Conservation (phyloP, 768 basidiomycete species). For the Aureoboletus auriporus region DNA sequence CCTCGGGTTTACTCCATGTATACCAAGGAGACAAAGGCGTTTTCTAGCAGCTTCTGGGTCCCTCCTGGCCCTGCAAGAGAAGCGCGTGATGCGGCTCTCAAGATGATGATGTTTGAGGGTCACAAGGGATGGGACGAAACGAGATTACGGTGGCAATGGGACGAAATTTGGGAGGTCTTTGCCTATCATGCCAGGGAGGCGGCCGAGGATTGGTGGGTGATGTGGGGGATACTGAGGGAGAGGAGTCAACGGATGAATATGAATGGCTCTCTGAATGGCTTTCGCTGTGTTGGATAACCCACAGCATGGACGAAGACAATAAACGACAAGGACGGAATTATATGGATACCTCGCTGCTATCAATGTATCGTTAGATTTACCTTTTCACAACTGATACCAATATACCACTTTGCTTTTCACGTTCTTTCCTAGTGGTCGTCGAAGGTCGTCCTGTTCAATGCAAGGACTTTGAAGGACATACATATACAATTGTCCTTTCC, state of each 20-base stretch:
- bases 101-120: conserved; percentile 20
- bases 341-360: conserved; percentile 1
- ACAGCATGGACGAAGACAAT: background rate
- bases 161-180: conserved; percentile 50
- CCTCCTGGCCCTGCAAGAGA: conserved; percentile 45
- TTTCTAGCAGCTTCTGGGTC: conserved; percentile 35
- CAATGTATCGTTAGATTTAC: too few species aligned
- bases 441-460: too few species aligned
- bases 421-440: too few species aligned
- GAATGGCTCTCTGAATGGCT: background rate
- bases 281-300: conserved; percentile 7
- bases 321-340: background rate
- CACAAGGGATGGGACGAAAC: conserved; percentile 46
- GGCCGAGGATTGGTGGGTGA: conserved; percentile 66
- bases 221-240: conserved; percentile 50
- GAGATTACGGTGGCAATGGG: conserved; percentile 49
- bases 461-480: too few species aligned
- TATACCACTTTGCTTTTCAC: background rate
- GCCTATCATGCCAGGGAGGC: conserved; percentile 53
- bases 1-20: conserved; percentile 42
- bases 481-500: too few species aligned
- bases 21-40: conserved; percentile 42
- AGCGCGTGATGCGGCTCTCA: conserved; percentile 40
- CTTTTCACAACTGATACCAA: background rate
- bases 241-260: conserved; percentile 23